Percentiles rank a stretch among this genome's conserved stretches.
phyloP scores from a whole-genome alignment of 176 grass and related monocot species.

The Hordeum vulgare region DNA sequence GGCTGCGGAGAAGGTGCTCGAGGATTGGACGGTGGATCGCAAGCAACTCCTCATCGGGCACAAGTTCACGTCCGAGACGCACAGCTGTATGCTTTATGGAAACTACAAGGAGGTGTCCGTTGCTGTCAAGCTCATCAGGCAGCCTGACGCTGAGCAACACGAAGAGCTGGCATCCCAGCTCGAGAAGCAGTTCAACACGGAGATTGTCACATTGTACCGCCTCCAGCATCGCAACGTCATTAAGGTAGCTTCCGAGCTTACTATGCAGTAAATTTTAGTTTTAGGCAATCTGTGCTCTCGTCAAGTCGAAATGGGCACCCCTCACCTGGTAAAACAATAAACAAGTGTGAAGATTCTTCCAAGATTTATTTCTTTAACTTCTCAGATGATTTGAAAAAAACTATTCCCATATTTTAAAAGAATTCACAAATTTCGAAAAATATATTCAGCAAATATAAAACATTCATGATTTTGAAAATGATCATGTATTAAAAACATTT shows the following conservation, averaged over 20 bases:
- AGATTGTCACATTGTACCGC: slow-evolving; percentile 62
- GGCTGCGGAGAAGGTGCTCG: slow-evolving; percentile 40
- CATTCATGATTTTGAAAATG: too few species aligned
- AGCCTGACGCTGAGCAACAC: slow-evolving; percentile 53
- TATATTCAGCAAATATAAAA: too few species aligned
- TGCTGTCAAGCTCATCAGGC: slow-evolving; percentile 71
- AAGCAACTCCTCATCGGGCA: slow-evolving; percentile 61
- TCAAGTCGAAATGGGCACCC: too few species aligned
- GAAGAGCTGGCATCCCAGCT: slow-evolving; percentile 55
- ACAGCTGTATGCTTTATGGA: slow-evolving; percentile 65
- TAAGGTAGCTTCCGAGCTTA: slow-evolving; percentile 49
- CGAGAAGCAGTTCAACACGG: slow-evolving; percentile 83
- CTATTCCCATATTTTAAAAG: too few species aligned
- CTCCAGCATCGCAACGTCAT: slow-evolving; percentile 76
- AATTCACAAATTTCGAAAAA: too few species aligned
- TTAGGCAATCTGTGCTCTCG: background rate
- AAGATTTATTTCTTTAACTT: too few species aligned
- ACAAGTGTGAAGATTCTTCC: too few species aligned
- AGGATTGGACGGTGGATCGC: slow-evolving; percentile 57
- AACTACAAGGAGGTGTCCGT: slow-evolving; percentile 69
- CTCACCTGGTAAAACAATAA: too few species aligned
- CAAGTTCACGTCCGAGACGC: slow-evolving; percentile 62
- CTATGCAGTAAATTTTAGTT: background rate
- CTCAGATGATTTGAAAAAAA: too few species aligned
- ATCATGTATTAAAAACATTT: too few species aligned